Base-by-base conservation (phyloP, 208 protist species). In the Acanthamoeba lenticulata region DNA sequence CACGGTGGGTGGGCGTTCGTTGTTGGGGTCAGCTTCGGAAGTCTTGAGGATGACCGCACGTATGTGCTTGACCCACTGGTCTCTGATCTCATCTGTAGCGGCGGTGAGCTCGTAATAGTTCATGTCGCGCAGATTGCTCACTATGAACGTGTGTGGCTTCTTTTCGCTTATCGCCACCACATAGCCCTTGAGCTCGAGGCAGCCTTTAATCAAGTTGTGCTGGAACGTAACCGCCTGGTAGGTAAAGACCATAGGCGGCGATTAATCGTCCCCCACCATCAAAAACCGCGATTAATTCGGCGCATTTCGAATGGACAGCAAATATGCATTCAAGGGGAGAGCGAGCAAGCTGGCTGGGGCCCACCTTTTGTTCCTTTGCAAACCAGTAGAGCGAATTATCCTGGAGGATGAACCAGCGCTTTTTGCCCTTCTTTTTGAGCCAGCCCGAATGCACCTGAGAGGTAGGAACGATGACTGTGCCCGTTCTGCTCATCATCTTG, bases 401-500 rank as follows among this genome's bases (percentile, higher is more conserved):
- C 42, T 86, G 77, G 42, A 86, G 38, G 42, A 86, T 55, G 45
- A 86, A 86, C 77, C 77, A 86, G n/a, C 77, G 77, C 40, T 38
- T 27, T 21, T 86, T 44, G 77, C 77, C 77, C 45, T 86, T 86
- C 77, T 86, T 86, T 86, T 86, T 45, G 42, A 86, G 77, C 77
- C 77, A 86, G 24, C 77, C 77, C 36, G 29, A 29, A 17, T 74
- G 65, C 36, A 74, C 52, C 52, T 60, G 52, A n/a, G n/a, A n/a
- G n/a, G n/a, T n/a, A n/a, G n/a, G n/a, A n/a, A n/a, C n/a, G n/a
- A n/a, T n/a, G n/a, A n/a, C n/a, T n/a, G n/a, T n/a, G n/a, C n/a
- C n/a, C n/a, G n/a, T n/a, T n/a, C n/a, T n/a, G n/a, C n/a, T n/a
- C n/a, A n/a, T n/a, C n/a, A n/a, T n/a, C n/a, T n/a, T n/a, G n/a